Evolutionary conservation across 345 rosid species (phyloP).

Genomic region (Lepidium sativum): DNA sequence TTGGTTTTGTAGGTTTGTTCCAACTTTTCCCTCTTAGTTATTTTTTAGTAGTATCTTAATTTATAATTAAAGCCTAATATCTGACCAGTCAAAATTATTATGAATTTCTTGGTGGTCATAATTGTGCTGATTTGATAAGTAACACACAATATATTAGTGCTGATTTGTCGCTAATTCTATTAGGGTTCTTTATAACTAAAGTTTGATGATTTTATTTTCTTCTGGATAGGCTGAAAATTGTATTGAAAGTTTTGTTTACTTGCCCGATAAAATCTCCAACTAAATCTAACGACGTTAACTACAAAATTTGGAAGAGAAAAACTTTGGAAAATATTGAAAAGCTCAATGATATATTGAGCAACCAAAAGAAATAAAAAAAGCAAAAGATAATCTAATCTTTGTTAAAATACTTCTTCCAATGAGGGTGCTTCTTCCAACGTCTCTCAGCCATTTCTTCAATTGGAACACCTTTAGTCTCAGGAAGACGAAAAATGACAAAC

Average conservation of each 20-base stretch:
- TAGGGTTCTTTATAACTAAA: not conserved
- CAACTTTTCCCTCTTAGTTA: no score
- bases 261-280: not conserved
- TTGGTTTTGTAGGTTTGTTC: no score
- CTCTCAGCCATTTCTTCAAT: constrained; percentile 46
- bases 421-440: constrained; percentile 50
- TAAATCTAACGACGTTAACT: not conserved
- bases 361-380: not conserved
- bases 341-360: not conserved
- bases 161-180: not conserved
- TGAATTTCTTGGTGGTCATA: no score
- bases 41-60: no score
- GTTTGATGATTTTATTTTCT: not conserved
- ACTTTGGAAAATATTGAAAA: not conserved
- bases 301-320: not conserved
- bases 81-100: not conserved
- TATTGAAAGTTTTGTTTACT: no score
- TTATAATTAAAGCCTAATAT: no score
- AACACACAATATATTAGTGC: no score
- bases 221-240: no score
- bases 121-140: no score
- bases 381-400: not conserved
- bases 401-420: constrained; percentile 37
- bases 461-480: constrained; percentile 57
- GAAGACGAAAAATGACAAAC: constrained; percentile 33